Base-by-base conservation (phyloP, 2,329 filamentous ascomycete genomes). In the Alternaria sp. region DNA sequence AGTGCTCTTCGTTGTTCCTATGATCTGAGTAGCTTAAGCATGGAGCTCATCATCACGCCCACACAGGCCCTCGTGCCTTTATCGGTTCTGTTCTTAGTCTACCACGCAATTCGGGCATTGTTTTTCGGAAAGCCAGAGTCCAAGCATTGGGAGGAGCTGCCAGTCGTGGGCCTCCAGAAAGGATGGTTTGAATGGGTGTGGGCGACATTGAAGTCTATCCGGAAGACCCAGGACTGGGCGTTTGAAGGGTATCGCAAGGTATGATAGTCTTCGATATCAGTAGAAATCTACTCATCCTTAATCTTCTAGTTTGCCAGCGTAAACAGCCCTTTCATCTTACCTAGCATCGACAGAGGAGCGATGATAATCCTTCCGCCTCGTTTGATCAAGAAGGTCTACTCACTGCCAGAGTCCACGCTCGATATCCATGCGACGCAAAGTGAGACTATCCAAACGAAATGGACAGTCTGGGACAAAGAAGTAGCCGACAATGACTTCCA, bases 371-470 rank as follows among this genome's bases (percentile, higher is more conserved):
- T 68, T 6, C 66, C 66, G 6, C 66, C 66, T 11, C 66, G 59
- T n/a, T 44, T 64, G 5, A 67, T 68, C 47, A 68, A 64, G 19
- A 61, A 61, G 40, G 61, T 65, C 9, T 68, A 68, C 44, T 60
- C 54, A 21, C 64, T 64, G 19, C 64, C 66, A 3, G 66, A 68
- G 32, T 49, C 50, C 2, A 58, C 52, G n/a, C 57, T 68, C 28
- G 66, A 68, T 15, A 62, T 65, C 8, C 66, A 68, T 44, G 55
- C 56, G 8, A 68, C 66, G 9, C 66, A 68, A 17, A 61, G 54
- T 25, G 66, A 68, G 45, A 64, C 60, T 9, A 68, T 68, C 32
- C 66, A 68, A 32, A 62, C 66, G n/a, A 68, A 59, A 59, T 68
- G 61, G 60, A 68, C 66, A 9, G 59, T 68, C 19, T 63, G 66